Base-by-base conservation (phyloP, 768 basidiomycete species). In the Pleurotus pulmonarius region DNA sequence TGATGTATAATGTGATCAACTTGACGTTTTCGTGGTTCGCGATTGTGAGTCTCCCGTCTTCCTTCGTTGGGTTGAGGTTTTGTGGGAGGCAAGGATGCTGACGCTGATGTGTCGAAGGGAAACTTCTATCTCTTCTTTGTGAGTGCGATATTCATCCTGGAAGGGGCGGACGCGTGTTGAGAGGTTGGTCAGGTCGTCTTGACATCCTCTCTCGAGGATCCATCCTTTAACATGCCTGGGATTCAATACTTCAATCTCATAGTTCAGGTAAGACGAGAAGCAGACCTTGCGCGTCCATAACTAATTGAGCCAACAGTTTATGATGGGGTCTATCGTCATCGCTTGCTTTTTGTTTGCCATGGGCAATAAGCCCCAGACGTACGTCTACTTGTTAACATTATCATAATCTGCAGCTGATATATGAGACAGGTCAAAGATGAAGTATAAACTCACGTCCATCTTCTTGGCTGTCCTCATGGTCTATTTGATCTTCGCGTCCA, bases 61-160 rank as follows among this genome's bases (percentile, higher is more conserved):
- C 20, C 39, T 40, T 60, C 44, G 5, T 43, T n/a, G n/a, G 39
- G 41, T 2, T 2, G 5, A 44, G 20, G 8, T 1, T n/a, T n/a
- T 40, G 39, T 44, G 9, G 41, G 7, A 44, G 0, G 20, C 5
- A 22, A 22, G n/a, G 13, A 44, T 44, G 20, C 20, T 44, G 41
- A 16, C 15, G 8, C 9, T 16, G 11, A 12, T 49, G 25, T 51
- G 7, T 20, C 58, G 0, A 57, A 94, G 86, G 95, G 92, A n/a
- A 98, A 96, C 65, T 94, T 92, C 69, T 98, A 92, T 69, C 70
- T 96, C 26, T 96, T 95, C 73, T 98, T 96, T 67, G 94, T 94
- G 65, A 71, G 88, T 71, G 20, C 20, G 20, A 9, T 25, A 55
- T 2, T 20, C 40, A n/a, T 20, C n/a, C 9, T 24, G 18, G 53